phyloP scores from a whole-genome alignment of 495 filamentous ascomycete genomes.

The Hypoxylon lienhwacheense region DNA sequence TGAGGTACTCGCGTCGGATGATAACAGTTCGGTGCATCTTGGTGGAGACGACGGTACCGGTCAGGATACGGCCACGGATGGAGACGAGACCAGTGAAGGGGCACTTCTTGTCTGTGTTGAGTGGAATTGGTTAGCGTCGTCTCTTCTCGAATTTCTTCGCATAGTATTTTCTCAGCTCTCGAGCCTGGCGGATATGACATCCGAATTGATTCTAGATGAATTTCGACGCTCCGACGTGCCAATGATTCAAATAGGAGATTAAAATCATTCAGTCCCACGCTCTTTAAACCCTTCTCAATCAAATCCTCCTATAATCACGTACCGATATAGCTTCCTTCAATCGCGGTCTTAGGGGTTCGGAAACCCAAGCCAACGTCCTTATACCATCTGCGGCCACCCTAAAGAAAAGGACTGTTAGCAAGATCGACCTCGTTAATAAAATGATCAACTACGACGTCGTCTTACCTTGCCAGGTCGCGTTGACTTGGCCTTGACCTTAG shows the following conservation, averaged over 20 bases:
- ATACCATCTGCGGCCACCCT: constrained; percentile 87
- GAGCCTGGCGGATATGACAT: too few relatives aligned
- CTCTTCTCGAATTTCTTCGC: background rate
- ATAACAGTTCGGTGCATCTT: constrained; percentile 99
- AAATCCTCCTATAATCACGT: constrained; percentile 51
- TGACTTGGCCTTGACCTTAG: constrained; percentile 86
- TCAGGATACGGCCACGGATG: constrained; percentile 99
- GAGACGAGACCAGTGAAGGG: constrained; percentile 97
- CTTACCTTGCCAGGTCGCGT: constrained; percentile 75
- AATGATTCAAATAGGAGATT: too few relatives aligned
- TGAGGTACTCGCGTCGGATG: constrained; percentile 99
- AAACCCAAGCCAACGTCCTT: constrained; percentile 99
- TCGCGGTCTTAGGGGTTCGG: constrained; percentile 94
- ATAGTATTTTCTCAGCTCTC: background rate
- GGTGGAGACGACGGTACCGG: constrained; percentile 96
- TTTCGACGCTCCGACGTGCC: too few relatives aligned
- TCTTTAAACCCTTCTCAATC: background rate
- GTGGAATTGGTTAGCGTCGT: constrained; percentile 24
- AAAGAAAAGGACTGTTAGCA: constrained; percentile 5
- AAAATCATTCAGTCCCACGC: too few relatives aligned
- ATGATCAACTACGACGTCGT: background rate
- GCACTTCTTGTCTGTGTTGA: constrained; percentile 94
- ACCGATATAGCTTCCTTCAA: constrained; percentile 99
- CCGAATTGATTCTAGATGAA: too few relatives aligned
- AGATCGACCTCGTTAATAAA: background rate